These are phyloP conservation scores for Scedosporium apiospermum DNA, from an alignment of 2,329 filamentous ascomycete genomes.

Conservation along the genomic window DNA sequence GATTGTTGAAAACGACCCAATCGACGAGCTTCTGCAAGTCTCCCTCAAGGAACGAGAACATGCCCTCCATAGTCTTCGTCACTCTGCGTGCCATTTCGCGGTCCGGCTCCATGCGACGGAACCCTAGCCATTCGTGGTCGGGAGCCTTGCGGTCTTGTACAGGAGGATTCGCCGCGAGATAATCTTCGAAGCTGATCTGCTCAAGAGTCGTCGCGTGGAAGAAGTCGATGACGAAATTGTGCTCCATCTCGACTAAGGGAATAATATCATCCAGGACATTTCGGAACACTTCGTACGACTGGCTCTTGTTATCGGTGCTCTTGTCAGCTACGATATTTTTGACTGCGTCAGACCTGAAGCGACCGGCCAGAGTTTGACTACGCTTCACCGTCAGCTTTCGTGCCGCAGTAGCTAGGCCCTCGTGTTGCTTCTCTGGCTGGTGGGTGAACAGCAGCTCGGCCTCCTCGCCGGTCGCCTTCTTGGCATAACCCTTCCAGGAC, in stretches of 20 bases:
- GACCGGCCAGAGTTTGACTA: slow-evolving; percentile 75
- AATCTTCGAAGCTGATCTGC: slow-evolving; percentile 73
- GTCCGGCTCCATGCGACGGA: slow-evolving; percentile 68
- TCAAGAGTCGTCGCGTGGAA: slow-evolving; percentile 89
- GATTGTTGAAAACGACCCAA: slow-evolving; percentile 73
- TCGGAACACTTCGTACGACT: slow-evolving; percentile 73
- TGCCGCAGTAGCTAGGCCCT: slow-evolving; percentile 65
- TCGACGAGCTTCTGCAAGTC: slow-evolving; percentile 75
- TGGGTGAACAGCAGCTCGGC: slow-evolving; percentile 80
- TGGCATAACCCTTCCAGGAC: slow-evolving; percentile 71
- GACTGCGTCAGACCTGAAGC: slow-evolving; percentile 56
- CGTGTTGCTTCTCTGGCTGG: slow-evolving; percentile 74
- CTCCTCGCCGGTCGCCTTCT: slow-evolving; percentile 68
- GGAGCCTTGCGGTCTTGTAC: slow-evolving; percentile 6
- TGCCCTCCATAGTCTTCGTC: slow-evolving; percentile 77
- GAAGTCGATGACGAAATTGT: slow-evolving; percentile 95
- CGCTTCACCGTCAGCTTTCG: slow-evolving; percentile 90
- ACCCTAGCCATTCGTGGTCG: slow-evolving; percentile 12
- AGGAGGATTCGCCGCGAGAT: slow-evolving; percentile 57
- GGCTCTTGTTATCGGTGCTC: slow-evolving; percentile 52
- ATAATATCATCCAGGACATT: slow-evolving; percentile 73
- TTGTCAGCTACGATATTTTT: slow-evolving; percentile 44
- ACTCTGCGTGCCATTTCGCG: slow-evolving; percentile 76
- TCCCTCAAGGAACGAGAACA: slow-evolving; percentile 72
- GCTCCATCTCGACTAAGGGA: slow-evolving; percentile 80